These are phyloP conservation scores for Thalassiosira ordinaria DNA, from an alignment of 352 stramenopile genomes.

Conservation along the genomic window DNA sequence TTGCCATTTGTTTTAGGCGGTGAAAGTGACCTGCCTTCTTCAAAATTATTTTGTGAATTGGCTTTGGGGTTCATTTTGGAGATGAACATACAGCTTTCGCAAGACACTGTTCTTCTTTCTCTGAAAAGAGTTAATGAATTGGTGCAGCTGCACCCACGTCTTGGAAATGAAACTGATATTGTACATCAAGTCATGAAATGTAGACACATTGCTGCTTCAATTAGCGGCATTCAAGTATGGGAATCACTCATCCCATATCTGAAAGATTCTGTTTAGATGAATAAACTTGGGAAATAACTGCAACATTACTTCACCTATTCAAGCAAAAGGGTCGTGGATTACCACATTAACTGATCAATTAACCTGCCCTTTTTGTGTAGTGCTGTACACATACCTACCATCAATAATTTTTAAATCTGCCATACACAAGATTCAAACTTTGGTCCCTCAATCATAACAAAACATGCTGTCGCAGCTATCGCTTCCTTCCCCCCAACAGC, in stretches of 20 bases:
- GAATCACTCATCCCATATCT: conserved; percentile 26
- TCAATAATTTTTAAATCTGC: no score
- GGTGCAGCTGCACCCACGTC: conserved; percentile 17
- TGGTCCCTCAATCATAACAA: no score
- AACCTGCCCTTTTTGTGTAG: no score
- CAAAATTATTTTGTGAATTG: conserved; percentile 35
- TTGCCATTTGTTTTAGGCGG: conserved; percentile 32
- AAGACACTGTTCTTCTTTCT: conserved; percentile 12
- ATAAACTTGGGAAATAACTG: no score
- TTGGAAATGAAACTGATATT: conserved; percentile 14
- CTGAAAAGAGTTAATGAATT: conserved; percentile 33
- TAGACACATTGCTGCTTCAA: conserved; percentile 15
- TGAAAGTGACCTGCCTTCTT: conserved; percentile 18
- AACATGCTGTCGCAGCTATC: no score
- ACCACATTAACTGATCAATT: no score
- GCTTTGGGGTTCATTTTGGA: conserved; percentile 33
- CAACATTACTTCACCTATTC: no score
- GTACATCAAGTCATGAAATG: conserved; percentile 20
- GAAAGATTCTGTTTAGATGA: conserved; percentile 20
- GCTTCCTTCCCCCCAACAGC: conserved; percentile 50
- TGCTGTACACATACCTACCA: no score
- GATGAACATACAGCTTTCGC: conserved; percentile 11
- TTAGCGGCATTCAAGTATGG: conserved; percentile 15
- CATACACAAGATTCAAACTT: no score
- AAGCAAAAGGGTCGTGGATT: no score